Evolutionary conservation across 2,329 filamentous ascomycete species (phyloP).

Genomic region (Calonectria fujianensis): DNA sequence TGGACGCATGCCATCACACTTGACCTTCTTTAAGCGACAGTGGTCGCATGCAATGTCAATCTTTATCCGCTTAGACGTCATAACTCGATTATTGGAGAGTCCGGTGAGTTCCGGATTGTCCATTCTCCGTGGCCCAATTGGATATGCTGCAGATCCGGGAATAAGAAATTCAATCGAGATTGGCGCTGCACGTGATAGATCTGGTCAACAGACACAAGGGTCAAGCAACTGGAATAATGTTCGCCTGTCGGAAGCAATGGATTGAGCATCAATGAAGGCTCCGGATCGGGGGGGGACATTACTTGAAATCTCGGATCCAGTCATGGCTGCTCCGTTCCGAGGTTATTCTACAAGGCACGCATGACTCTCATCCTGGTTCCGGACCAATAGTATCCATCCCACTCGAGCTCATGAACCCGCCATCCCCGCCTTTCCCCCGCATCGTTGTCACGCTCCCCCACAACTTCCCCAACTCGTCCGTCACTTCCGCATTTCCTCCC

Average conservation of each 20-base stretch:
- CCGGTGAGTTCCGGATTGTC: slow-evolving; percentile 17
- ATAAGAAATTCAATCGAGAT: neutral
- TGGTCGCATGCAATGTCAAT: slow-evolving; percentile 66
- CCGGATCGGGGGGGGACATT: neutral
- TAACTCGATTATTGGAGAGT: slow-evolving; percentile 1
- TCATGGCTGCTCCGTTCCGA: slow-evolving; percentile 1
- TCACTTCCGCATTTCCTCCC: slow-evolving; percentile 54
- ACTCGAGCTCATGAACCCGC: neutral
- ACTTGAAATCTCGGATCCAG: slow-evolving; percentile 18
- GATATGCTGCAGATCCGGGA: slow-evolving; percentile 26
- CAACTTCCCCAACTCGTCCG: slow-evolving; percentile 7
- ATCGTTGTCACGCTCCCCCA: neutral
- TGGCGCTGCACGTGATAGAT: slow-evolving; percentile 5
- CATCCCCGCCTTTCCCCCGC: slow-evolving; percentile 22
- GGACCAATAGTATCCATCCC: neutral
- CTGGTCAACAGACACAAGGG: neutral
- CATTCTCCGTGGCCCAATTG: slow-evolving; percentile 34
- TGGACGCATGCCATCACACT: slow-evolving; percentile 64
- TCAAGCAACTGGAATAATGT: neutral
- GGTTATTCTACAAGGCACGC: neutral
- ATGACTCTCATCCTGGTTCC: slow-evolving; percentile 9
- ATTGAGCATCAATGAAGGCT: slow-evolving; percentile 22
- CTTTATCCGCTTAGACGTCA: slow-evolving; percentile 62
- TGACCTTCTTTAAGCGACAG: slow-evolving; percentile 64
- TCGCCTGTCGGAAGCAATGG: slow-evolving; percentile 23